A percentile compares a stretch with the other conserved stretches of the same genome.
Evolutionary conservation across 2,329 filamentous ascomycete species (phyloP).

Genomic region (Coniochaeta pulveracea): DNA sequence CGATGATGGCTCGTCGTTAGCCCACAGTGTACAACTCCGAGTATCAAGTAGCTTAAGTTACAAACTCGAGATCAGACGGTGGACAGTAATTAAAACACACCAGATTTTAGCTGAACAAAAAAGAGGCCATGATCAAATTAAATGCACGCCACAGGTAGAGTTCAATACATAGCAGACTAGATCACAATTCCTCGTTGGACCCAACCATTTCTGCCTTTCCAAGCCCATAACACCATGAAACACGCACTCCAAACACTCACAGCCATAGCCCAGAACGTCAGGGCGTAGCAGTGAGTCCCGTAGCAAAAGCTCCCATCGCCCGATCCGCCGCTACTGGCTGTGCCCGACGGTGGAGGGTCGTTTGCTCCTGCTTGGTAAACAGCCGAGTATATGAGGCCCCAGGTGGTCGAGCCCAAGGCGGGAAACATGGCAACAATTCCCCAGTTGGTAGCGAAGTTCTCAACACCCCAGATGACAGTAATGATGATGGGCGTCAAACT

Average conservation of each 20-base stretch:
- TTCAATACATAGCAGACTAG: slow-evolving; percentile 13
- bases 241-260: slow-evolving; percentile 69
- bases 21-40: too few relatives aligned
- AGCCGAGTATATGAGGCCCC: slow-evolving; percentile 79
- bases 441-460: slow-evolving; percentile 98
- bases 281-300: slow-evolving; percentile 69
- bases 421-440: slow-evolving; percentile 90
- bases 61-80: too few relatives aligned
- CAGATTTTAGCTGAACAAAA: too few relatives aligned
- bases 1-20: too few relatives aligned
- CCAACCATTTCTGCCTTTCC: slow-evolving; percentile 73
- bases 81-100: too few relatives aligned
- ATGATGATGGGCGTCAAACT: slow-evolving; percentile 83
- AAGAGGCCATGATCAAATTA: not conserved
- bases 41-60: too few relatives aligned
- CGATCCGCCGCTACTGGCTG: slow-evolving; percentile 16
- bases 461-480: slow-evolving; percentile 95
- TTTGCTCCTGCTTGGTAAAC: slow-evolving; percentile 62
- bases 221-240: slow-evolving; percentile 62
- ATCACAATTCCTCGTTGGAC: slow-evolving; percentile 61
- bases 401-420: slow-evolving; percentile 76
- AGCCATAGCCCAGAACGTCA: slow-evolving; percentile 79
- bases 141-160: slow-evolving; percentile 4
- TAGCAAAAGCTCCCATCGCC: slow-evolving; percentile 58
- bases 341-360: slow-evolving; percentile 21